Base-by-base conservation (phyloP, 768 basidiomycete genomes). In the Lyophyllum semitale region DNA sequence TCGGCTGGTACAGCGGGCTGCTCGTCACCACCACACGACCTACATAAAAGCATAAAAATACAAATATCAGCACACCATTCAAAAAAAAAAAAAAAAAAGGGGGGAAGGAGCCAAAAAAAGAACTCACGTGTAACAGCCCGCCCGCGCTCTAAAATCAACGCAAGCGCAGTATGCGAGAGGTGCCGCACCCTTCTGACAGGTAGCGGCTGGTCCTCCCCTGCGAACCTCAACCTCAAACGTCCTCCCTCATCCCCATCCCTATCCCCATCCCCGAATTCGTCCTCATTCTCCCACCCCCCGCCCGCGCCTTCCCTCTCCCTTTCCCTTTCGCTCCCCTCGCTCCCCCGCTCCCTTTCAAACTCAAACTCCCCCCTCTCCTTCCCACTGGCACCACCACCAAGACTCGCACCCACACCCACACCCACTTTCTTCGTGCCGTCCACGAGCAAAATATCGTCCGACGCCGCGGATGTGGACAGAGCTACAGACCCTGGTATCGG, bases 1-100 rank as follows among this genome's bases (percentile, higher is more conserved):
- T 85, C 11, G 88, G 83, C 67, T 95, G 93, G 68, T 93, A 91
- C 45, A 95, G 70, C 1, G 93, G 92, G 40, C 88, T 91, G 12
- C 89, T 91, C 0, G 91, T 84, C 29, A 89, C 92, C 6, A 93
- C 77, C 6, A 91, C 88, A 22, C 91, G 82, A 29, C 75, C 77
- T 78, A 30, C 15, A 38, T 42, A 47, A 8, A 17, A 6, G 15
- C 11, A 37, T 15, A 11, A 5, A 30, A 6, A 30, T 11, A 30
- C 29, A 30, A 6, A 6, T 11, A 30, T 30, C 29, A 30, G 29
- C 29, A 30, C 29, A 5, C 29, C 11, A 5, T 30, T 30, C 29
- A 37, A 37, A 13, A 17, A 9, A 17, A 17, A 37, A 9, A 37
- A 37, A 9, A 13, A 15, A 15, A 9, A 38, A 13, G 22, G 15